Conservation (phyloP, 176 grass and related monocot species). For the Oryza australiensis region DNA sequence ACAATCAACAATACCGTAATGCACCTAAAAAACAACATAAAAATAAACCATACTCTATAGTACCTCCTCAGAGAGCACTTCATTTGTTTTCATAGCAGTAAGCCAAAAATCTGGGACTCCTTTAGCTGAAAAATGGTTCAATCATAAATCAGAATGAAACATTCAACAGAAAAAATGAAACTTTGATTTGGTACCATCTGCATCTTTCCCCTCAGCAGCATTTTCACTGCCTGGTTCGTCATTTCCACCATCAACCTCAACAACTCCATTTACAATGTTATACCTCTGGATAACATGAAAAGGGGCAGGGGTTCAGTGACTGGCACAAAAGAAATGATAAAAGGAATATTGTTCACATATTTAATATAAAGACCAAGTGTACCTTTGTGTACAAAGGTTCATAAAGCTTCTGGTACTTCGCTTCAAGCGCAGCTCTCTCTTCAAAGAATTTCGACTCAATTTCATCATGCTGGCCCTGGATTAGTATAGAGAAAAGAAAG, state of each 20-base stretch:
- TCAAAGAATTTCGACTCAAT: slow-evolving; percentile 60
- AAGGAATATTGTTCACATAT: background rate
- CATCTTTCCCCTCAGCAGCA: slow-evolving; percentile 42
- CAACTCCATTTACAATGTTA: slow-evolving; percentile 85
- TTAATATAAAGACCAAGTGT: background rate
- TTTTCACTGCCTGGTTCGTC: slow-evolving; percentile 51
- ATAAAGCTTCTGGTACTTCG: slow-evolving; percentile 67
- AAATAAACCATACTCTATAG: background rate
- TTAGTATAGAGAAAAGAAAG: background rate
- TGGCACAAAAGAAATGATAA: background rate
- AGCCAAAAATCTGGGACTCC: slow-evolving; percentile 97
- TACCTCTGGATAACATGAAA: slow-evolving; percentile 52
- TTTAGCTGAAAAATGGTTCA: slow-evolving; percentile 49
- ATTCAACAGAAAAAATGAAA: background rate
- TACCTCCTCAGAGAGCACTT: slow-evolving; percentile 81
- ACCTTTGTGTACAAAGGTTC: slow-evolving; percentile 63
- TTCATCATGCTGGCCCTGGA: slow-evolving; percentile 54
- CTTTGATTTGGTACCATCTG: slow-evolving; percentile 37
- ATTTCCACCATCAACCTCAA: slow-evolving; percentile 67
- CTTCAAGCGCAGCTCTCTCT: slow-evolving; percentile 52
- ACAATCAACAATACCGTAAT: background rate
- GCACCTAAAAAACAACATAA: background rate
- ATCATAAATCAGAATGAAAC: slow-evolving; percentile 22
- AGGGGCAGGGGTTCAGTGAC: background rate
- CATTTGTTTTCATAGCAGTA: slow-evolving; percentile 85